Conservation (phyloP, 768 basidiomycete genomes). For the Tricholoma sp. region DNA sequence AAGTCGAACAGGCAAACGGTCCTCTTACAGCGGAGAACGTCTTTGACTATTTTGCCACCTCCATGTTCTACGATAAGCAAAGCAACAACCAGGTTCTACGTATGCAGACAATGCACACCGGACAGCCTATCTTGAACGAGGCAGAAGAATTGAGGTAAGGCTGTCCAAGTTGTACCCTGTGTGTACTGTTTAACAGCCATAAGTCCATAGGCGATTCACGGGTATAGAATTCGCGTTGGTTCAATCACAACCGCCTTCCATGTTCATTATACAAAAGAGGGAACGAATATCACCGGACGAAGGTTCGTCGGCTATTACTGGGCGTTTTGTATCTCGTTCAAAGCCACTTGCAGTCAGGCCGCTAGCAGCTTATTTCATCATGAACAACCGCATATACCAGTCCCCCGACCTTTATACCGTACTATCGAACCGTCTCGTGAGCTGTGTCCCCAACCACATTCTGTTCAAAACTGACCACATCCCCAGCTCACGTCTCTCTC, state of each 20-base stretch:
- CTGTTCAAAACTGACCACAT: neutral
- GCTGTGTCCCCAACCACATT: conserved; percentile 13
- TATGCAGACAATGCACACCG: conserved; percentile 91
- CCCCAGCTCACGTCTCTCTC: conserved; percentile 62
- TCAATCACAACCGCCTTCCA: conserved; percentile 70
- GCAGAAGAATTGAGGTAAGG: conserved; percentile 80
- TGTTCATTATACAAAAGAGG: conserved; percentile 89
- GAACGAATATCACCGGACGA: conserved; percentile 80
- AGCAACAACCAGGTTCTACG: conserved; percentile 89
- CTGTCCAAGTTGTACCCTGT: conserved; percentile 4
- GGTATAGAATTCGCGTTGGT: conserved; percentile 87
- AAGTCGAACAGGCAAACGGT: conserved; percentile 56
- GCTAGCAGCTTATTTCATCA: conserved; percentile 80
- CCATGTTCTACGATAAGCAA: conserved; percentile 93
- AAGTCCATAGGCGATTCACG: conserved; percentile 62
- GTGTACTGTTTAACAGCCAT: neutral
- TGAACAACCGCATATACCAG: conserved; percentile 87
- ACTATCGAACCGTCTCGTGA: conserved; percentile 77
- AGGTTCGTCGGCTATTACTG: conserved; percentile 41
- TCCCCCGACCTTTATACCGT: conserved; percentile 82
- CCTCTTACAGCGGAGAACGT: conserved; percentile 74
- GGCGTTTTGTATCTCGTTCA: conserved; percentile 4
- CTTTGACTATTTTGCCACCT: conserved; percentile 85
- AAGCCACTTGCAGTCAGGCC: conserved; percentile 51
- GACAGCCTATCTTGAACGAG: conserved; percentile 71